A percentile compares a stretch with the other conserved stretches of the same genome.
Evolutionary conservation across 352 stramenopile species (phyloP).

Genomic region (Phytophthora pseudosyringae): DNA sequence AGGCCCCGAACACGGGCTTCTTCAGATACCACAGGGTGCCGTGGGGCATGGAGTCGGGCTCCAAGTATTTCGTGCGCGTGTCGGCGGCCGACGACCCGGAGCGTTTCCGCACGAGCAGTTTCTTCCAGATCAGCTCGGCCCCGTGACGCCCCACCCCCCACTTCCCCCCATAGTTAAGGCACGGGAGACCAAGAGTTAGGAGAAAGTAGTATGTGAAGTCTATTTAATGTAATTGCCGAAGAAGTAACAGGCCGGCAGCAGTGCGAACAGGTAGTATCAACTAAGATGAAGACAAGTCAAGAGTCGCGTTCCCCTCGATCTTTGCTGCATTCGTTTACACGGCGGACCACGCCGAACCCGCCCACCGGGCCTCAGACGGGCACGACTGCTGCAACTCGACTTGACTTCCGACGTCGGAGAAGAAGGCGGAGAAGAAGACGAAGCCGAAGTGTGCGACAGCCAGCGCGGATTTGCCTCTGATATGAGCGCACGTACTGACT

Average conservation of each 20-base stretch:
- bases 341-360: conserved; percentile 6
- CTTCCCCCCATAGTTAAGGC: too few species aligned
- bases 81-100: conserved; percentile 44
- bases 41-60: conserved; percentile 83
- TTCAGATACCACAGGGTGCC: conserved; percentile 81
- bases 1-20: conserved; percentile 70
- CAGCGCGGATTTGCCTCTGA: conserved; percentile 13
- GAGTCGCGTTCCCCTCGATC: not conserved
- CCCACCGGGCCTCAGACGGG: not conserved
- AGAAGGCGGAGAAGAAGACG: not conserved
- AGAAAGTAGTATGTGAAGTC: conserved; percentile 34
- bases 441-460: not conserved
- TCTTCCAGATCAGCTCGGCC: conserved; percentile 75
- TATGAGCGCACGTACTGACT: conserved; percentile 21
- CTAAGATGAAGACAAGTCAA: not conserved
- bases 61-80: conserved; percentile 82
- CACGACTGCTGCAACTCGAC: not conserved
- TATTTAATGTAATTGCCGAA: conserved; percentile 35
- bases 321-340: conserved; percentile 4
- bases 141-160: conserved; percentile 22
- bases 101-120: conserved; percentile 66
- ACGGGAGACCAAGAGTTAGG: conserved; percentile 13
- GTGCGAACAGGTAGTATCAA: conserved; percentile 8
- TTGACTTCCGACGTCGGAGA: not conserved
- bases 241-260: conserved; percentile 1